Percentiles rank a stretch among this genome's conserved stretches.
Conservation (phyloP, 2,329 filamentous ascomycete genomes). For the Huntiella decipiens region DNA sequence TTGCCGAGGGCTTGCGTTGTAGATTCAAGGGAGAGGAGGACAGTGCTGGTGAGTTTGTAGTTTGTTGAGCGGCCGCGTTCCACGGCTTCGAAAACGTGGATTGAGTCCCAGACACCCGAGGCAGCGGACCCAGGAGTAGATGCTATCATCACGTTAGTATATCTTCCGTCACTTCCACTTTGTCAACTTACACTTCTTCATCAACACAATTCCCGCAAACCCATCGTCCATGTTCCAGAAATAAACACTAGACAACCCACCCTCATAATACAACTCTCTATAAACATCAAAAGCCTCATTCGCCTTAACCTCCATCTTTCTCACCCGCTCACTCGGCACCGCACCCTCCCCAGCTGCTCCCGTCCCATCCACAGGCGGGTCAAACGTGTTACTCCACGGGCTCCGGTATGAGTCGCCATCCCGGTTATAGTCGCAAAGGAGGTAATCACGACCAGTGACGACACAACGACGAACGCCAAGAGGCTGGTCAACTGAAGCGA, state of each 20-base stretch:
- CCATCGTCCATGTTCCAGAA: slow-evolving; percentile 98
- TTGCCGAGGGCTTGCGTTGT: slow-evolving; percentile 44
- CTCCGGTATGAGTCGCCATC: slow-evolving; percentile 95
- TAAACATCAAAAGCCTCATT: slow-evolving; percentile 97
- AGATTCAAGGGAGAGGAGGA: slow-evolving; percentile 70
- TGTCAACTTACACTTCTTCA: slow-evolving; percentile 64
- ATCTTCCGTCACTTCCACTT: background rate
- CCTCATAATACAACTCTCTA: slow-evolving; percentile 90
- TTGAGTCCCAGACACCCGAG: slow-evolving; percentile 86
- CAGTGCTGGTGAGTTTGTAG: slow-evolving; percentile 94
- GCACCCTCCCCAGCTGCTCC: slow-evolving; percentile 50
- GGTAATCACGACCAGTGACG: slow-evolving; percentile 81
- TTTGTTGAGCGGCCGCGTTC: slow-evolving; percentile 82
- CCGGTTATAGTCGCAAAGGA: slow-evolving; percentile 98
- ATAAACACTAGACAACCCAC: slow-evolving; percentile 88
- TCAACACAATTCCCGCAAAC: slow-evolving; percentile 82
- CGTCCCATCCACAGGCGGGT: slow-evolving; percentile 57
- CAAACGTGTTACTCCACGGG: slow-evolving; percentile 98
- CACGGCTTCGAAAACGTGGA: slow-evolving; percentile 94
- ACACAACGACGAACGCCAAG: slow-evolving; percentile 71
- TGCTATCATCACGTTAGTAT: slow-evolving; percentile 25
- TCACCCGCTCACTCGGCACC: slow-evolving; percentile 72
- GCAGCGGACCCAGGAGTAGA: slow-evolving; percentile 45
- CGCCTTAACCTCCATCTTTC: slow-evolving; percentile 82
- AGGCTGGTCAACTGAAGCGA: slow-evolving; percentile 93